phyloP scores from a whole-genome alignment of 768 basidiomycete genomes.

The Trametes cingulata region DNA sequence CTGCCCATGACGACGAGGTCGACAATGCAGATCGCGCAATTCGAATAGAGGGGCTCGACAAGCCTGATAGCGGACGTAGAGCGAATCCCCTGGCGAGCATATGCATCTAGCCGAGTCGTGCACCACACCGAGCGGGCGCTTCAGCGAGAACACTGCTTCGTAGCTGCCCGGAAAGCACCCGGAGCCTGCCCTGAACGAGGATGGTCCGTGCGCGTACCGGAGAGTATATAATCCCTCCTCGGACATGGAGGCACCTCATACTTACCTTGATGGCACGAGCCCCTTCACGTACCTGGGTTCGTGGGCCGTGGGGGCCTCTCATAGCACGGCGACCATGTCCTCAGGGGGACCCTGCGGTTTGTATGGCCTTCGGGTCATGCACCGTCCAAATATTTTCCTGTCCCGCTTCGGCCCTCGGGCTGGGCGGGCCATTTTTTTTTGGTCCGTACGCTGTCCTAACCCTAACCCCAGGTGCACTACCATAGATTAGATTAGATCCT shows the following conservation, averaged over 20 bases:
- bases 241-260: slow-evolving; percentile 29
- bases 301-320: slow-evolving; percentile 39
- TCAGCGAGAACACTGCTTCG: not conserved
- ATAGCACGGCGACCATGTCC: slow-evolving; percentile 61
- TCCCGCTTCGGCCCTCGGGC: slow-evolving; percentile 53
- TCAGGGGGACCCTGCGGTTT: slow-evolving; percentile 46
- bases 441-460: slow-evolving; percentile 26
- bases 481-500: slow-evolving; percentile 7
- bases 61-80: slow-evolving; percentile 2
- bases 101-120: not conserved
- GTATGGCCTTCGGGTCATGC: slow-evolving; percentile 49
- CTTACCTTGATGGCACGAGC: slow-evolving; percentile 38
- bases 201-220: slow-evolving; percentile 31
- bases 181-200: slow-evolving; percentile 25
- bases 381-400: slow-evolving; percentile 49
- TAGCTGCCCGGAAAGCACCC: not conserved
- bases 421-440: slow-evolving; percentile 47
- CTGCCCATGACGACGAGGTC: slow-evolving; percentile 9
- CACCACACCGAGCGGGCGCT: not conserved
- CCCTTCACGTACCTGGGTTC: slow-evolving; percentile 39
- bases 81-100: slow-evolving; percentile 5
- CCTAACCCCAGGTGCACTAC: slow-evolving; percentile 29
- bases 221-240: slow-evolving; percentile 22
- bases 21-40: slow-evolving; percentile 18
- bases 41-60: not conserved